phyloP scores from a whole-genome alignment of 1,284 basidiomycete species.

The Naganishia sp. region DNA sequence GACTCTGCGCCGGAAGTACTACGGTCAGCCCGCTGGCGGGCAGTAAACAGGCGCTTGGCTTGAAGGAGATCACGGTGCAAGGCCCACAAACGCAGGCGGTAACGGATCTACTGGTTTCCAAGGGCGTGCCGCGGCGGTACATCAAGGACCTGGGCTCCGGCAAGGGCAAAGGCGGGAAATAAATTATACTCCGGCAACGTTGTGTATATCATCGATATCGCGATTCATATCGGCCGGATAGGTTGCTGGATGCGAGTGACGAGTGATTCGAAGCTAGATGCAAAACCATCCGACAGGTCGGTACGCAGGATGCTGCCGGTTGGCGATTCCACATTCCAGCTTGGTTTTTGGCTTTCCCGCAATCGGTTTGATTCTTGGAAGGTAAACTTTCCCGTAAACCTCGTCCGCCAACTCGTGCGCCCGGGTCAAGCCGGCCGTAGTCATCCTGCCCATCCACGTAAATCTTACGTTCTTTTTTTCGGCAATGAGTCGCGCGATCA shows the following conservation, averaged over 20 bases:
- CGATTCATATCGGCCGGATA: background rate
- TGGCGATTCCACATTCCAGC: background rate
- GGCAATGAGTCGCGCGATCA: conserved; percentile 5
- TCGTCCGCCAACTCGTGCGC: conserved; percentile 24
- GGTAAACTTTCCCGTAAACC: conserved; percentile 8
- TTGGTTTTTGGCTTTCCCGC: background rate
- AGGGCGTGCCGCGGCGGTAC: conserved; percentile 77
- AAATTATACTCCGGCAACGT: background rate
- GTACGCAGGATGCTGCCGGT: background rate
- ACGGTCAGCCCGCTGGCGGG: conserved; percentile 54
- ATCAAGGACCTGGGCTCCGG: conserved; percentile 58
- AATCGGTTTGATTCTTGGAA: background rate
- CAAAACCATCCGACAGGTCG: conserved; percentile 10
- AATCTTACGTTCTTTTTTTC: conserved; percentile 21
- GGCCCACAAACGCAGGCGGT: conserved; percentile 73
- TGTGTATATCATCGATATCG: background rate
- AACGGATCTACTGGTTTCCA: conserved; percentile 64
- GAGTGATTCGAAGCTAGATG: background rate
- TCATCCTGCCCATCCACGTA: conserved; percentile 24
- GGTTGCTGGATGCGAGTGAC: background rate
- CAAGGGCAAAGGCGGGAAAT: conserved; percentile 23
- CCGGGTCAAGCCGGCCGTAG: conserved; percentile 11
- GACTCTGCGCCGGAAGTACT: conserved; percentile 73
- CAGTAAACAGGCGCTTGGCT: conserved; percentile 47
- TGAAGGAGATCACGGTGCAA: conserved; percentile 73